A percentile compares a stretch with the other conserved stretches of the same genome.
These are phyloP conservation scores for Tripterygium wilfordii DNA, from an alignment of 177 flowering plant genomes.

Conservation along the genomic window DNA sequence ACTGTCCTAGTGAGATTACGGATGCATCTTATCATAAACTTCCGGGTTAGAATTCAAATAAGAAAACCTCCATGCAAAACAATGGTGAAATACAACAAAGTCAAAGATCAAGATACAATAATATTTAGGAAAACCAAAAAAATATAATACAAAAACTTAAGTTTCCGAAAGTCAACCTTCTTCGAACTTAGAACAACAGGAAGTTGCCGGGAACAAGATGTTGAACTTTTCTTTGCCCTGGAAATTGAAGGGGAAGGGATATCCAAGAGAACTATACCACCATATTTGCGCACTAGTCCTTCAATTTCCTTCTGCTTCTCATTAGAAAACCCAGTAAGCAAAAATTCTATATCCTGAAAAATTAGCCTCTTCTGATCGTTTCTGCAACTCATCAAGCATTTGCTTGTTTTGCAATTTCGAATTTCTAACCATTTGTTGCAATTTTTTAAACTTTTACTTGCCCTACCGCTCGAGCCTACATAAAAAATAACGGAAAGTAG, in stretches of 20 bases:
- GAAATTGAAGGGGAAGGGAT: conserved; percentile 48
- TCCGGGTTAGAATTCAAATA: too few species aligned
- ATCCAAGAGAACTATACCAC: conserved; percentile 64
- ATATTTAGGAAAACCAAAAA: too few species aligned
- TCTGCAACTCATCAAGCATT: conserved; percentile 8
- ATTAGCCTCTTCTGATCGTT: conserved; percentile 29
- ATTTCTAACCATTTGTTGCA: conserved; percentile 13
- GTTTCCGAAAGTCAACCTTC: conserved; percentile 45
- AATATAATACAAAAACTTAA: too few species aligned
- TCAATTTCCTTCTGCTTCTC: conserved; percentile 53
- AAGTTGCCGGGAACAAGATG: conserved; percentile 21
- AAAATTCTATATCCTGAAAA: conserved; percentile 62
- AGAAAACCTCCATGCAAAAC: too few species aligned
- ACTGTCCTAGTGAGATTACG: too few species aligned
- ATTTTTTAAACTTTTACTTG: conserved; percentile 28
- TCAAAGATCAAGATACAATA: too few species aligned
- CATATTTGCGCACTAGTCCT: conserved; percentile 49
- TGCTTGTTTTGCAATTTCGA: conserved; percentile 24
- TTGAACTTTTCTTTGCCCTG: conserved; percentile 30
- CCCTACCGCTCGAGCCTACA: conserved; percentile 35
- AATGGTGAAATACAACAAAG: too few species aligned
- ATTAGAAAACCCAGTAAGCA: conserved; percentile 68
- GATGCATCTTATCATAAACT: too few species aligned
- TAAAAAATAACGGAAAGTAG: neutral
- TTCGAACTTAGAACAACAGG: conserved; percentile 59